Percentiles rank a stretch among this genome's conserved stretches.
These are phyloP conservation scores for Benincasa hispida DNA, from an alignment of 306 rosid genomes.

Conservation along the genomic window DNA sequence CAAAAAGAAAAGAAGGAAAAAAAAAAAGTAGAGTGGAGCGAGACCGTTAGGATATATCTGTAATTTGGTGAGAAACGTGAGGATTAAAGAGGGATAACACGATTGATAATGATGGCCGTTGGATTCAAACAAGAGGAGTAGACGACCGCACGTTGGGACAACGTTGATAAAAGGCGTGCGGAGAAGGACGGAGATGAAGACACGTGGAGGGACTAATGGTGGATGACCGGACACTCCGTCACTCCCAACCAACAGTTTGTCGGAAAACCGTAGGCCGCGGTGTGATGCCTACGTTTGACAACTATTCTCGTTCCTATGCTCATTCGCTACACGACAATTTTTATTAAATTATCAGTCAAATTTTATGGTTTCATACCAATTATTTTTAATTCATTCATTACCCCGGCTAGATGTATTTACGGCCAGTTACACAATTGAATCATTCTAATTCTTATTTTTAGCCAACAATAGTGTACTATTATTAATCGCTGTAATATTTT, in stretches of 20 bases:
- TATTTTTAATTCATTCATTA: not conserved
- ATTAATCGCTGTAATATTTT: no score
- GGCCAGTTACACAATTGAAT: not conserved
- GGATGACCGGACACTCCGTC: no score
- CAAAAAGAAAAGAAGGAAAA: no score
- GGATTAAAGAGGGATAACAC: not conserved
- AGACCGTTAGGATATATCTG: not conserved
- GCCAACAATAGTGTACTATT: not conserved
- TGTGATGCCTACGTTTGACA: not conserved
- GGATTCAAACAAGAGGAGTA: not conserved
- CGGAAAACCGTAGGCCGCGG: not conserved
- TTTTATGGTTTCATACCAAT: not conserved
- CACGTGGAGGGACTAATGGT: not conserved
- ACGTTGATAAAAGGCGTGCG: not conserved
- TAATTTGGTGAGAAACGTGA: not conserved
- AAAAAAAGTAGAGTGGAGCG: no score
- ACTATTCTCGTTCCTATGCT: not conserved
- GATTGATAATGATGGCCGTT: not conserved
- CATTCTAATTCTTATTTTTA: not conserved
- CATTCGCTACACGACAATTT: not conserved
- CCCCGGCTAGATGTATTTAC: no score
- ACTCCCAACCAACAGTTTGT: not conserved
- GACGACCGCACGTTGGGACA: not conserved
- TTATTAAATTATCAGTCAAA: not conserved
- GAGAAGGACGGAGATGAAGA: not conserved